Evolutionary conservation across 2,329 filamentous ascomycete species (phyloP).

Genomic region (Penicillium sp.): DNA sequence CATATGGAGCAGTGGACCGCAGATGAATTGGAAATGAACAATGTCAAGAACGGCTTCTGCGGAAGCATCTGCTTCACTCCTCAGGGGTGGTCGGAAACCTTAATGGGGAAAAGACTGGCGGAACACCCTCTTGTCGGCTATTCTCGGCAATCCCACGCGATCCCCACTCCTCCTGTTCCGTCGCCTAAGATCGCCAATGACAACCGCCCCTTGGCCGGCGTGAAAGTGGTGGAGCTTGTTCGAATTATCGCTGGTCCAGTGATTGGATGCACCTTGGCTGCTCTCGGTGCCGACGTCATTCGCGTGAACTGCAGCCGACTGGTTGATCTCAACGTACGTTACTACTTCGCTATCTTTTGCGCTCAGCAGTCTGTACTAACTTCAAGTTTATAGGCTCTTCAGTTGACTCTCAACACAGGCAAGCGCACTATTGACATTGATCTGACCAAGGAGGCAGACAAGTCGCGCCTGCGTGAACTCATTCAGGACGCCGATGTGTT

Average conservation of each 20-base stretch:
- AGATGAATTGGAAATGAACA: slow-evolving; percentile 41
- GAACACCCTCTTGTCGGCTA: slow-evolving; percentile 46
- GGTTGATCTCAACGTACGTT: slow-evolving; percentile 24
- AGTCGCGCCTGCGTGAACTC: slow-evolving; percentile 32
- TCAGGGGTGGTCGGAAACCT: slow-evolving; percentile 42
- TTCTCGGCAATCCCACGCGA: slow-evolving; percentile 31
- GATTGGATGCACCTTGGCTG: slow-evolving; percentile 42
- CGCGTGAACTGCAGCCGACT: slow-evolving; percentile 45
- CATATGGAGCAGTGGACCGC: slow-evolving; percentile 32
- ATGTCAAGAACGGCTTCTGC: slow-evolving; percentile 40
- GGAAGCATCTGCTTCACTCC: slow-evolving; percentile 46
- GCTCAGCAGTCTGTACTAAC: not conserved
- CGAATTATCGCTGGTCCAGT: slow-evolving; percentile 49
- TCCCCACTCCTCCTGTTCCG: slow-evolving; percentile 33
- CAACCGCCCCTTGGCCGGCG: slow-evolving; percentile 35
- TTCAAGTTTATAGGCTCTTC: slow-evolving; percentile 22
- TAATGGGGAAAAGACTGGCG: slow-evolving; percentile 45
- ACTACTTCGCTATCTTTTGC: not conserved
- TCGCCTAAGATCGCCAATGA: not conserved
- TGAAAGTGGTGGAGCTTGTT: slow-evolving; percentile 49
- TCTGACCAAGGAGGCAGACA: slow-evolving; percentile 45
- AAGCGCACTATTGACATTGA: slow-evolving; percentile 40
- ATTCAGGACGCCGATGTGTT: slow-evolving; percentile 55
- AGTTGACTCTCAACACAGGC: slow-evolving; percentile 14
- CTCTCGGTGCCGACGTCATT: slow-evolving; percentile 48